phyloP scores from a whole-genome alignment of 1,284 basidiomycete genomes.

The Coriolopsis trogii region DNA sequence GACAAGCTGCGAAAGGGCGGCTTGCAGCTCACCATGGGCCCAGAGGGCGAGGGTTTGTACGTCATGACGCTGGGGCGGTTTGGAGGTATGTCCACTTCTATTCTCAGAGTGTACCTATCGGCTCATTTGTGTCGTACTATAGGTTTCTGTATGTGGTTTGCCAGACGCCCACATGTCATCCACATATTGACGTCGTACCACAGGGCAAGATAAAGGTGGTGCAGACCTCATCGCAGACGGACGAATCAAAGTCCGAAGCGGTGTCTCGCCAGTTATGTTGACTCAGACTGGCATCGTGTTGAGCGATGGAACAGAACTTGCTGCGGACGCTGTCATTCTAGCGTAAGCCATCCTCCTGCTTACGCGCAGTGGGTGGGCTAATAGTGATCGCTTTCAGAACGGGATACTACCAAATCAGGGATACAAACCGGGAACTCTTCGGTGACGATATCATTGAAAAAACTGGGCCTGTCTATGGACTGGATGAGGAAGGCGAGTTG shows the following conservation, averaged over 20 bases:
- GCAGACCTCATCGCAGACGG: conserved; percentile 59
- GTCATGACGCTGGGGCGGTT: conserved; percentile 40
- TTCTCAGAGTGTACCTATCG: not conserved
- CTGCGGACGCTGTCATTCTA: conserved; percentile 72
- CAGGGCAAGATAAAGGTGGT: conserved; percentile 43
- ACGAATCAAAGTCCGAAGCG: conserved; percentile 73
- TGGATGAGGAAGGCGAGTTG: conserved; percentile 62
- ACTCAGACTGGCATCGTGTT: conserved; percentile 59
- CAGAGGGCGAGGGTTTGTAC: conserved; percentile 55
- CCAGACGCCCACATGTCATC: not conserved
- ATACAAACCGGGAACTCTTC: conserved; percentile 46
- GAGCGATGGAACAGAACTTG: conserved; percentile 60
- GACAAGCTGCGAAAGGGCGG: conserved; percentile 60
- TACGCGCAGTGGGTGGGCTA: not conserved
- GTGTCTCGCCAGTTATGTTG: conserved; percentile 53
- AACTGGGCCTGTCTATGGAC: conserved; percentile 53
- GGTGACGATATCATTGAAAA: conserved; percentile 50
- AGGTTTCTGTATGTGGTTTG: conserved; percentile 22
- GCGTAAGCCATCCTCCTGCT: conserved; percentile 47
- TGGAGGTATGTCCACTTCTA: conserved; percentile 34
- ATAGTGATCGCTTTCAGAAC: conserved; percentile 27
- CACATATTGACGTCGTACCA: not conserved
- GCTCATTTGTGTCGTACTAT: not conserved
- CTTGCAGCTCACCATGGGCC: conserved; percentile 58
- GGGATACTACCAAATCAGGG: conserved; percentile 40